Evolutionary conservation across 2,329 filamentous ascomycete genomes (phyloP), one percentile per base, ranked within the genome.

Genomic region (Byssothecium circinans): DNA sequence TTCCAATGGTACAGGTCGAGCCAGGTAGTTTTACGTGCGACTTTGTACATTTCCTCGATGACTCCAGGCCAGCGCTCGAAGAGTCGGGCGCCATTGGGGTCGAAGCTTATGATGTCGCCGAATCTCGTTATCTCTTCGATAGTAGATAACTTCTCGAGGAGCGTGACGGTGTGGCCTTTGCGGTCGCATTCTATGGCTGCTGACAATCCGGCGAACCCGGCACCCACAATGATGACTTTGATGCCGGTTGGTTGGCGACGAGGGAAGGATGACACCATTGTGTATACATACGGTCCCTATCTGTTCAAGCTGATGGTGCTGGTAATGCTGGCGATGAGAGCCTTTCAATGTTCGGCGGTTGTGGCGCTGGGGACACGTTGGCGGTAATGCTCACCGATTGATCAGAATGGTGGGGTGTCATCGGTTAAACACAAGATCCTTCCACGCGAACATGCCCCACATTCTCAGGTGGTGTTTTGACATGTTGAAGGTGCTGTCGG

Each of bases 71-170:
- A 69, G 29, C 82, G 77, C 45, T 77, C 65, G 54, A 84, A 83
- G 54, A 85, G 81, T 23, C 81, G 76, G 1, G 81, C 80, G 15
- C 76, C 80, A 60, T 85, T 85, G 34, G 79, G 73, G 7, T 82
- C 81, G 54, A 84, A 84, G 8, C 77, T 81, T 57, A 84, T 84
- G 54, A 84, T 83, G 67, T 85, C 80, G 34, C 82, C 83, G 0
- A 84, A 76, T 1, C 72, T 66, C 47, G 82, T 85, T 30, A 84
- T 75, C 49, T 80, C 77, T 10, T 65, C 62, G 48, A 83, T 81
- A 2, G 75, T 73, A 6, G 41, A 36, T n/a, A 56, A 46, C 46
- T 67, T 67, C 53, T 84, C 82, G 54, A 83, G 80, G 36, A 85
- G 71, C 44, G 75, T 69, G 23, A 82, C 81, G 14, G 74, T 68